These are phyloP conservation scores for Penicillium psychrosexuale DNA, from an alignment of 2,329 filamentous ascomycete species.

Conservation along the genomic window DNA sequence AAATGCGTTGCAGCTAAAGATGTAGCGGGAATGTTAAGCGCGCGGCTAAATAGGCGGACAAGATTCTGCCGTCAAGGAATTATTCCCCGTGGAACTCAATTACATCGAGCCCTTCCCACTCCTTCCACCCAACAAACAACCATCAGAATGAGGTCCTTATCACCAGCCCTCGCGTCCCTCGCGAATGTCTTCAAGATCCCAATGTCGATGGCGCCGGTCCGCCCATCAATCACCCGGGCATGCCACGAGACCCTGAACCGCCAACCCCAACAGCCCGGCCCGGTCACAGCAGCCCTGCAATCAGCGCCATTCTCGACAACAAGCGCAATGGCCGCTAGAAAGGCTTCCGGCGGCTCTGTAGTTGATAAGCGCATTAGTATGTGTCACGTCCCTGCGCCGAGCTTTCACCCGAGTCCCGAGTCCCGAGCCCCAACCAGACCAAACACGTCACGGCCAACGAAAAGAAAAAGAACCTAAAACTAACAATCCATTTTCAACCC, in stretches of 20 bases:
- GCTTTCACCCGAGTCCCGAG: neutral
- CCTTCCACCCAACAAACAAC: slow-evolving; percentile 19
- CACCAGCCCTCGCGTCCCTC: slow-evolving; percentile 44
- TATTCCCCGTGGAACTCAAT: slow-evolving; percentile 20
- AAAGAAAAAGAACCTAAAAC: slow-evolving; percentile 12
- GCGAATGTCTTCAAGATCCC: slow-evolving; percentile 47
- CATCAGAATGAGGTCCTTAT: slow-evolving; percentile 36
- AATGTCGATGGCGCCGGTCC: slow-evolving; percentile 31
- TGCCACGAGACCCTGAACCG: slow-evolving; percentile 23
- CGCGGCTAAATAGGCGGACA: slow-evolving; percentile 24
- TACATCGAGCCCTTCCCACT: slow-evolving; percentile 11
- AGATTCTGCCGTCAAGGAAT: slow-evolving; percentile 27
- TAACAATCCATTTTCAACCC: slow-evolving; percentile 13
- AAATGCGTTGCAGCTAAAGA: neutral
- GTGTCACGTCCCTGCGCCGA: slow-evolving; percentile 16
- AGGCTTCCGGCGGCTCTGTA: slow-evolving; percentile 26
- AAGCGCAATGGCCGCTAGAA: slow-evolving; percentile 39
- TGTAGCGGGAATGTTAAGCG: slow-evolving; percentile 12
- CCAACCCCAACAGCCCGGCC: slow-evolving; percentile 18
- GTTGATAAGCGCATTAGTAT: slow-evolving; percentile 47
- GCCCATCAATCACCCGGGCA: slow-evolving; percentile 24
- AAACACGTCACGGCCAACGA: slow-evolving; percentile 3
- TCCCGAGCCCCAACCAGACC: neutral
- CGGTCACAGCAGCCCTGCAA: slow-evolving; percentile 25
- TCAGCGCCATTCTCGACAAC: slow-evolving; percentile 41